Evolutionary conservation across 495 filamentous ascomycete genomes (phyloP), one percentile per base, ranked within the genome.

Genomic region (Geoglossum glabrum): DNA sequence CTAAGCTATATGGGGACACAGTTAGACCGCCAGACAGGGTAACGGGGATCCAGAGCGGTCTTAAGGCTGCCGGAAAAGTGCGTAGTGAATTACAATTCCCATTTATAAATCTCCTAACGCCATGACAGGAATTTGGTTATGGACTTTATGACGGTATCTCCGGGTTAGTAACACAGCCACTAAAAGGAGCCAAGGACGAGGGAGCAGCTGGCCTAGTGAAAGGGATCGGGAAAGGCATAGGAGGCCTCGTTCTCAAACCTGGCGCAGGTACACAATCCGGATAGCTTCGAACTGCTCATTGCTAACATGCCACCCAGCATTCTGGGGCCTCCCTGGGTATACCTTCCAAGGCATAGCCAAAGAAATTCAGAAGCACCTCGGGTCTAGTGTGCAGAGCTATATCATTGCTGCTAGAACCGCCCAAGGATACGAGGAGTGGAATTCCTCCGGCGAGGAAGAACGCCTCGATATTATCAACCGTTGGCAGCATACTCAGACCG

Each of bases 1-100:
- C 87, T 0, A 83, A 78, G 57, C 67, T 93, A 1, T 92, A 90
- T 59, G 80, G 86, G 45, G 86, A 88, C 61, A 87, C 76, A 49
- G 81, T 94, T 3, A 75, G 79, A 15, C 76, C 78, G 15, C 70
- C 72, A 0, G 80, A 85, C 49, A 86, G 82, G 58, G 83, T 95
- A 0, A 85, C 81, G 0, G 79, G 79, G 57, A 67, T 89, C 23
- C 70, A 76, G 57, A 84, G 78, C 61, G 84, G 86, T 1, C 65
- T 87, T 25, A 79, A 75, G 57, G 73, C 79, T 26, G 82, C 82
- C 9, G 76, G 79, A 28, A 81, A 78, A 59, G 70, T 74, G 58
- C 30, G 60, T 27, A 46, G 6, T 28, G 11, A n/a, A 0, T 31
- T 46, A 19, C 26, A 19, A 38, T 7, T 43, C 2, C 30, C 3